phyloP scores from a whole-genome alignment of 768 basidiomycete species.

The Tulasnella sp. region DNA sequence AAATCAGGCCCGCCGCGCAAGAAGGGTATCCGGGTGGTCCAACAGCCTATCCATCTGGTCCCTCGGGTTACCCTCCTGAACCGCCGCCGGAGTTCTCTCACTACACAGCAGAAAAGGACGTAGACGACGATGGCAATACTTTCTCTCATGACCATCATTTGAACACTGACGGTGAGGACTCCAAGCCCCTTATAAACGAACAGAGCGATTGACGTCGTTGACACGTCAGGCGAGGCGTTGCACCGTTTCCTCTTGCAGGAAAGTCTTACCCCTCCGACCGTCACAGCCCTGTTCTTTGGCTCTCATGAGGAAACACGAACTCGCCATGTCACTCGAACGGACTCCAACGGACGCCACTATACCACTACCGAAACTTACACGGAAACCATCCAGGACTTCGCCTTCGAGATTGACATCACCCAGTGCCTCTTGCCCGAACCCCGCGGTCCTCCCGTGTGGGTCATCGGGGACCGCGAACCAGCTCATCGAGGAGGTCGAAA shows the following conservation, averaged over 20 bases:
- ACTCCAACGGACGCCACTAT: not conserved
- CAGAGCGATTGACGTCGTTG: not conserved
- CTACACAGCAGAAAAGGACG: conserved; percentile 52
- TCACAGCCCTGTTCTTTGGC: conserved; percentile 40
- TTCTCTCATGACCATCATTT: conserved; percentile 62
- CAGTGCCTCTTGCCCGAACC: conserved; percentile 27
- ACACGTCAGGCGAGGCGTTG: conserved; percentile 49
- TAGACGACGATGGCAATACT: conserved; percentile 36
- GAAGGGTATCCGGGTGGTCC: not conserved
- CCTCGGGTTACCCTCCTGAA: not conserved
- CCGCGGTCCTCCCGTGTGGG: conserved; percentile 39
- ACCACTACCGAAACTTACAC: conserved; percentile 37
- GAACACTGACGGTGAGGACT: conserved; percentile 44
- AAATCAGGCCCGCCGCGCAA: not conserved
- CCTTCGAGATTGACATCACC: conserved; percentile 50
- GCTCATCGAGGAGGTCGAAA: conserved; percentile 55
- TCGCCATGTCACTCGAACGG: conserved; percentile 31
- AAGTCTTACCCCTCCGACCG: conserved; percentile 34
- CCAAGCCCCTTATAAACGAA: not conserved
- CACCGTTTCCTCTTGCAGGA: conserved; percentile 61
- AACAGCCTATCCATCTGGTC: not conserved
- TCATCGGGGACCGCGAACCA: conserved; percentile 49
- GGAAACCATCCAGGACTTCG: conserved; percentile 56
- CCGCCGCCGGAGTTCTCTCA: conserved; percentile 51
- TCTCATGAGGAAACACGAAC: conserved; percentile 43